These are phyloP conservation scores for Xylariaceae sp. DNA, from an alignment of 2,329 filamentous ascomycete species.

Conservation along the genomic window DNA sequence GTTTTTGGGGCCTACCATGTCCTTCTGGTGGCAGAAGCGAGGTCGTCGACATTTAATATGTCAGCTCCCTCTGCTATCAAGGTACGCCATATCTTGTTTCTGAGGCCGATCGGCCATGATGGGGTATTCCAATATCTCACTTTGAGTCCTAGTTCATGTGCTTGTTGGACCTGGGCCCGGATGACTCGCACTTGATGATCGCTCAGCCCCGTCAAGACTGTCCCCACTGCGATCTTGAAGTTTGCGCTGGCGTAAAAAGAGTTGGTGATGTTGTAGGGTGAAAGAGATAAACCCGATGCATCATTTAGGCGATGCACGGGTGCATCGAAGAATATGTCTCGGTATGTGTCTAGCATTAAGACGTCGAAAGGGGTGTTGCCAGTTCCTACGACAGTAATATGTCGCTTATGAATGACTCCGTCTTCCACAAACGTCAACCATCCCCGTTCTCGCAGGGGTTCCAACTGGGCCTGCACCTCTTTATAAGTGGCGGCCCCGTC, in stretches of 20 bases:
- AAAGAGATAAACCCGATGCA: neutral
- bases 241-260: slow-evolving; percentile 58
- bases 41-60: slow-evolving; percentile 59
- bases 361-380: slow-evolving; percentile 59
- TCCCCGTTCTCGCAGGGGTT: slow-evolving; percentile 54
- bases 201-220: slow-evolving; percentile 42
- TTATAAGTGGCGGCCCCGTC: slow-evolving; percentile 48
- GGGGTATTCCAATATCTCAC: slow-evolving; percentile 60
- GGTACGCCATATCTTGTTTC: slow-evolving; percentile 54
- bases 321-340: slow-evolving; percentile 65
- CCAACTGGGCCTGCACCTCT: slow-evolving; percentile 50
- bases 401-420: slow-evolving; percentile 46
- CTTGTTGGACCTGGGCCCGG: slow-evolving; percentile 41
- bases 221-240: slow-evolving; percentile 46
- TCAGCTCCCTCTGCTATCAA: slow-evolving; percentile 56
- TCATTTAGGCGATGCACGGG: slow-evolving; percentile 51
- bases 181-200: slow-evolving; percentile 38
- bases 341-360: slow-evolving; percentile 50
- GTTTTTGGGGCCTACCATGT: slow-evolving; percentile 33
- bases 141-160: slow-evolving; percentile 47
- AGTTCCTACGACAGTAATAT: slow-evolving; percentile 66
- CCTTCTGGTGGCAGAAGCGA: slow-evolving; percentile 42
- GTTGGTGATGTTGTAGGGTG: slow-evolving; percentile 44
- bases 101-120: slow-evolving; percentile 49
- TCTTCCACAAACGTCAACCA: slow-evolving; percentile 54